Percentiles rank a stretch among this genome's conserved stretches.
Conservation (phyloP, 2,329 filamentous ascomycete species). For the Aciculosporium take region DNA sequence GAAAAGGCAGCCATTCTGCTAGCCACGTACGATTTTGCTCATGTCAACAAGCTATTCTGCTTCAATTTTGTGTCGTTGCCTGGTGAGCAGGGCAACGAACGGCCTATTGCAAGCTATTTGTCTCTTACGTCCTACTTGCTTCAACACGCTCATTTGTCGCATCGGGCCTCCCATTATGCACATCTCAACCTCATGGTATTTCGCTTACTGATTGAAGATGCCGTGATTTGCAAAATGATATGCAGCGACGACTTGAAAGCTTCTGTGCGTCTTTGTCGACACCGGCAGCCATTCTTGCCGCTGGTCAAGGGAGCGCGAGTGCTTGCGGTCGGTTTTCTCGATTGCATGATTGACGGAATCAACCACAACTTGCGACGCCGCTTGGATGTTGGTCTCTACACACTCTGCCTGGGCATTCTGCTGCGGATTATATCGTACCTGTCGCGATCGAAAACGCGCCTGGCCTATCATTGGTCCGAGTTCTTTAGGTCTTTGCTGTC, state of each 20-base stretch:
- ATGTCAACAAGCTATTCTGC: slow-evolving; percentile 91
- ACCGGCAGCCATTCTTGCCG: slow-evolving; percentile 75
- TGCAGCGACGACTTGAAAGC: slow-evolving; percentile 66
- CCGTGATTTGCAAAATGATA: slow-evolving; percentile 64
- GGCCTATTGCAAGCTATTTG: slow-evolving; percentile 67
- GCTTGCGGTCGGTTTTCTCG: slow-evolving; percentile 62
- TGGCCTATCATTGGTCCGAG: slow-evolving; percentile 88
- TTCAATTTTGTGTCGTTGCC: slow-evolving; percentile 59
- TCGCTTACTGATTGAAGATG: slow-evolving; percentile 76
- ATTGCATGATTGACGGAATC: slow-evolving; percentile 78
- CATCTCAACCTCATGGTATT: slow-evolving; percentile 75
- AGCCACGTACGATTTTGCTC: slow-evolving; percentile 81
- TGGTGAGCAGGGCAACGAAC: slow-evolving; percentile 50
- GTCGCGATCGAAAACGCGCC: slow-evolving; percentile 64
- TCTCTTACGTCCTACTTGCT: slow-evolving; percentile 86
- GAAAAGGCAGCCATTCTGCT: slow-evolving; percentile 68
- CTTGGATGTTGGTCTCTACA: slow-evolving; percentile 75
- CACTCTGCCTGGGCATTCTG: slow-evolving; percentile 66
- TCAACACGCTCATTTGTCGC: slow-evolving; percentile 79
- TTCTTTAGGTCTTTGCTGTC: slow-evolving; percentile 81
- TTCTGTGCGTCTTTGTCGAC: slow-evolving; percentile 70
- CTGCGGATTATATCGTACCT: slow-evolving; percentile 74
- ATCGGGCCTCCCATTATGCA: slow-evolving; percentile 65
- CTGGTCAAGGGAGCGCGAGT: slow-evolving; percentile 57
- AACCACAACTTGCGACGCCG: slow-evolving; percentile 84